A percentile compares a stretch with the other conserved stretches of the same genome.
These are phyloP conservation scores for Wickerhamiella sergipiensis DNA, from an alignment of 805 yeast species.

Conservation along the genomic window DNA sequence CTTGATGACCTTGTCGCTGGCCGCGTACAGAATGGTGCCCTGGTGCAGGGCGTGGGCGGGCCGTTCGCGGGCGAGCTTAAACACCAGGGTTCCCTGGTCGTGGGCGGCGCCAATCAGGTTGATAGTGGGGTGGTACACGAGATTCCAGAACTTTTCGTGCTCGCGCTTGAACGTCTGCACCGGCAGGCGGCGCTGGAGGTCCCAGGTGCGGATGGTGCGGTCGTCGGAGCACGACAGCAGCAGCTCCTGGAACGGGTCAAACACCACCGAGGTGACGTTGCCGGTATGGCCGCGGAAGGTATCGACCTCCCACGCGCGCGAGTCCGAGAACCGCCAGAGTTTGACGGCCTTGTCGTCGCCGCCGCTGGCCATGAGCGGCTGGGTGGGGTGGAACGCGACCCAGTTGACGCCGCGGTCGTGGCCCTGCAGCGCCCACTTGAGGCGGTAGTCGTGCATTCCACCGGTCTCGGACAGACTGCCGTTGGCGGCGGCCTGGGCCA, in stretches of 20 bases:
- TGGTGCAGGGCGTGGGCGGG: constrained; percentile 73
- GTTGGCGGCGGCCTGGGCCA: neutral
- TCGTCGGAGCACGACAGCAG: constrained; percentile 92
- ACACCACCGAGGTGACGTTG: constrained; percentile 74
- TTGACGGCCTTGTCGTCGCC: constrained; percentile 94
- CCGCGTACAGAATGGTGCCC: constrained; percentile 61
- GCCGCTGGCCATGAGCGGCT: constrained; percentile 87
- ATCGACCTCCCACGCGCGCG: constrained; percentile 98
- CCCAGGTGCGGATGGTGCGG: constrained; percentile 94
- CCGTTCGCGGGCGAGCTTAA: constrained; percentile 93
- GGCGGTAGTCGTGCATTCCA: constrained; percentile 89
- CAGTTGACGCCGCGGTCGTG: constrained; percentile 98
- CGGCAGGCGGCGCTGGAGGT: constrained; percentile 81
- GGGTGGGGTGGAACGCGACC: constrained; percentile 95
- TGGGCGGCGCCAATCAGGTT: constrained; percentile 94
- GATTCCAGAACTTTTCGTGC: constrained; percentile 86
- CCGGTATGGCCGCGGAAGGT: constrained; percentile 97
- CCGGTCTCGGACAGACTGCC: neutral
- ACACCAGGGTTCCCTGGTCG: constrained; percentile 95
- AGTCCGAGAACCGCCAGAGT: constrained; percentile 94
- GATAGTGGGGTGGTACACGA: constrained; percentile 77
- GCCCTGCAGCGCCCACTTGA: constrained; percentile 91
- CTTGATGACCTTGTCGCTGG: constrained; percentile 77
- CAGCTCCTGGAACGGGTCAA: constrained; percentile 88
- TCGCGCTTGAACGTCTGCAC: constrained; percentile 91